Base-by-base conservation (phyloP, 225 moss, liverwort and hornwort species). In the Rhytidiadelphus loreus region DNA sequence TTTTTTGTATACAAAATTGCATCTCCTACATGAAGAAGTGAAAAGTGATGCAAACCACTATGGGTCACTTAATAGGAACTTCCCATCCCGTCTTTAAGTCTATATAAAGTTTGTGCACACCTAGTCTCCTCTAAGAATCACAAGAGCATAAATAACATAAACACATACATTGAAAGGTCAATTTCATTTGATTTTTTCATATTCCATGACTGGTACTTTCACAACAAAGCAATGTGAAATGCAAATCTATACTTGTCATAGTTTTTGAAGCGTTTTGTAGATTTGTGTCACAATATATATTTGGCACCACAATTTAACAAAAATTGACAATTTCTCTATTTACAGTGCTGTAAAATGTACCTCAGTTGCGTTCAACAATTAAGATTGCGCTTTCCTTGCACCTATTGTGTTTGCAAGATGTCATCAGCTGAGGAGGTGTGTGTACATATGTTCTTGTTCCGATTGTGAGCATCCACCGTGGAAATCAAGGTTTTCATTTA, bases 11-110 rank as follows among this genome's bases (percentile, higher is more conserved):
- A 30, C 18, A 73, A 48, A 73, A 73, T 73, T 30, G 30, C 18
- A 19, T 30, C 30, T 73, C 19, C 19, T 19, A 18, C 7, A 35
- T 6, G 6, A 29, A 44, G 5, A 68, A 73, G 19, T 46, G 7
- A 48, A 73, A 30, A 30, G 7, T 46, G 12, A 12, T 48, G 12
- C 7, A 73, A 0, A 4, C 11, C 7, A 30, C 12, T n/a, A n/a
- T n/a, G n/a, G n/a, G n/a, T n/a, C n/a, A n/a, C 46, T 46, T 29
- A 30, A 11, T 30, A 48, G 7, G 11, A 48, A 73, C 11, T 46
- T 72, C 0, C 17, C 16, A 44, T 72, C 16, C 0, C 0, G 0
- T 0, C 44, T 71, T 71, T 28, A 26, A 9, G 28, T 28, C 16
- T 30, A 18, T 0, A 1, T 11, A 46, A 73, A 46, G 11, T 46